Percentiles rank a stretch among this genome's conserved stretches.
These are phyloP conservation scores for Miscanthus sacchariflorus DNA, from an alignment of 202 grass and related monocot species.

Conservation along the genomic window DNA sequence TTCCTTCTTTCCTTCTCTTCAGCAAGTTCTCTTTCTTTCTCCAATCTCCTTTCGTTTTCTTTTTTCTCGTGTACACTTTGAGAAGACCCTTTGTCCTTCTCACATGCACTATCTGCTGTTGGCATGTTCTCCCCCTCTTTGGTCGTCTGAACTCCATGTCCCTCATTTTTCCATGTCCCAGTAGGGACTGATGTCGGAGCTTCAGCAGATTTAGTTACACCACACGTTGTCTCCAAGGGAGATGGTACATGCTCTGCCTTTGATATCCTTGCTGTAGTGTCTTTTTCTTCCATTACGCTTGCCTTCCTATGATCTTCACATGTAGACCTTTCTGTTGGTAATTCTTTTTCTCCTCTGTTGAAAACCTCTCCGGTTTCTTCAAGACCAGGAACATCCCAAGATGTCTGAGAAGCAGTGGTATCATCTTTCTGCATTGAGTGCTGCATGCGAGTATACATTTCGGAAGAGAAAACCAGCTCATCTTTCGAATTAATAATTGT, in stretches of 20 bases:
- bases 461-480: too few relatives aligned
- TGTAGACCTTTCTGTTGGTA: conserved; percentile 35
- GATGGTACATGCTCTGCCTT: conserved; percentile 44
- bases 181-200: conserved; percentile 28
- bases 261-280: conserved; percentile 27
- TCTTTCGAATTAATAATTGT: too few relatives aligned
- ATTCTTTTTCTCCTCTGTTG: conserved; percentile 33
- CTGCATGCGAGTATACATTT: too few relatives aligned
- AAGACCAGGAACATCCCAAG: too few relatives aligned
- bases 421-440: too few relatives aligned
- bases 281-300: conserved; percentile 34
- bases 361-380: neutral
- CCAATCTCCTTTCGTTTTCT: conserved; percentile 53
- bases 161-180: conserved; percentile 42
- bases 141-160: conserved; percentile 27
- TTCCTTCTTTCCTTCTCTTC: too few relatives aligned
- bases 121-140: conserved; percentile 41
- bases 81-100: conserved; percentile 48
- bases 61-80: conserved; percentile 59
- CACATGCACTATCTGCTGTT: conserved; percentile 40
- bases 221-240: conserved; percentile 36
- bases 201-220: conserved; percentile 45
- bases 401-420: too few relatives aligned
- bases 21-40: conserved; percentile 21
- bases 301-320: conserved; percentile 37